A percentile compares a stretch with the other conserved stretches of the same genome.
Conservation (phyloP, 106 monocot species). For the Dioscorea alata region DNA sequence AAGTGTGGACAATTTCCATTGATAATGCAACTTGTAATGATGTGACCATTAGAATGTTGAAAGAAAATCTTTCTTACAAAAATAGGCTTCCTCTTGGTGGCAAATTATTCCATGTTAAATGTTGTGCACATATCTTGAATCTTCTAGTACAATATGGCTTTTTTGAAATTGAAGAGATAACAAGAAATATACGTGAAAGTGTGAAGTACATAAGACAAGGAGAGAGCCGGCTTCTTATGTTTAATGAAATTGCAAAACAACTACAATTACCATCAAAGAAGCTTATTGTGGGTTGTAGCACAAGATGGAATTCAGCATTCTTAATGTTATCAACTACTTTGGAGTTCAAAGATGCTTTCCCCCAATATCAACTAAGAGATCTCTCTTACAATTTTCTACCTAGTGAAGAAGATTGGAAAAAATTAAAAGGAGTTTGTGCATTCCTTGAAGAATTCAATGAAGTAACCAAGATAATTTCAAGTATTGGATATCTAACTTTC, state of each 20-base stretch:
- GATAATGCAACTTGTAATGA: neutral
- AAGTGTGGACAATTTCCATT: neutral
- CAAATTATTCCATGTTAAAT: no score
- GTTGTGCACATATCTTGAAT: neutral
- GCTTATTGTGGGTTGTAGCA: neutral
- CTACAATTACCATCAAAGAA: neutral
- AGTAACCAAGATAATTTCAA: neutral
- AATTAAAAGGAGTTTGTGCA: no score
- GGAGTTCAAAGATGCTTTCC: no score
- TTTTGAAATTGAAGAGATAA: neutral
- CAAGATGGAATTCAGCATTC: no score
- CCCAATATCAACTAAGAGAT: no score
- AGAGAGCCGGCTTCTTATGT: neutral
- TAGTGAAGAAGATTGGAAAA: no score
- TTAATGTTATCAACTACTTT: no score
- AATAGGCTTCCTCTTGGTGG: no score
- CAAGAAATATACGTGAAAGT: neutral
- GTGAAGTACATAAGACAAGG: neutral
- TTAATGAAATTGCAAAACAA: conserved; percentile 1
- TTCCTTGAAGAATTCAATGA: no score
- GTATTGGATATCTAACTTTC: neutral
- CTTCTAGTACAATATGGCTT: neutral
- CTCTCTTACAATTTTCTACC: no score
- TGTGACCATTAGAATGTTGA: neutral
- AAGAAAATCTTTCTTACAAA: neutral